phyloP scores from a whole-genome alignment of 1,139 yeast genomes.

The Saccharomyces hybrid region DNA sequence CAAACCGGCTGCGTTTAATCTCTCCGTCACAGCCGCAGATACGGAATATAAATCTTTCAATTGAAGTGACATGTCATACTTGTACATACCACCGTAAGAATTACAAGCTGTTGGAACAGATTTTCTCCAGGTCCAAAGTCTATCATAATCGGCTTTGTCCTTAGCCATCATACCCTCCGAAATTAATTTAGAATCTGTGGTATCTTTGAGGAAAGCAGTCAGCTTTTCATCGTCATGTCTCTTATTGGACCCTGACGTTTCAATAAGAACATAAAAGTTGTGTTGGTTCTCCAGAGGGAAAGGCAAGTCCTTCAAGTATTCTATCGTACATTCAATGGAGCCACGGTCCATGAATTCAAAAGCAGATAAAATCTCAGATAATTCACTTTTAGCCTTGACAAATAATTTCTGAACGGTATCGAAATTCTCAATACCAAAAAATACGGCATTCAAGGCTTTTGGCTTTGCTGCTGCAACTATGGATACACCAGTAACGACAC shows the following conservation, averaged over 20 bases:
- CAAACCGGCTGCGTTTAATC: conserved; percentile 48
- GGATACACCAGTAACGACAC: conserved; percentile 77
- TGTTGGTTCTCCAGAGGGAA: conserved; percentile 63
- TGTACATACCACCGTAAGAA: conserved; percentile 79
- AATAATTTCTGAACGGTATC: conserved; percentile 73
- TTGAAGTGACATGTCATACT: conserved; percentile 86
- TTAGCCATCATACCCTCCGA: conserved; percentile 86
- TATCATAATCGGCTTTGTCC: conserved; percentile 70
- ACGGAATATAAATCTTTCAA: conserved; percentile 69
- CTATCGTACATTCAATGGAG: conserved; percentile 55
- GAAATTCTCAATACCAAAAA: conserved; percentile 66
- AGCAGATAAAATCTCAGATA: conserved; percentile 78
- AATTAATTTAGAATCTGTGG: conserved; percentile 70
- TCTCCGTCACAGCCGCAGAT: conserved; percentile 62
- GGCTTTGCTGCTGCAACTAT: conserved; percentile 83
- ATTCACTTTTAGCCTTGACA: conserved; percentile 60
- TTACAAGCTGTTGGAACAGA: conserved; percentile 76
- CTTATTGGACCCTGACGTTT: conserved; percentile 79
- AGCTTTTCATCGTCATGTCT: conserved; percentile 68
- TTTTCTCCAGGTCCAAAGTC: conserved; percentile 88
- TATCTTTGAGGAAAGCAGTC: conserved; percentile 64
- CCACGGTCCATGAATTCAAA: conserved; percentile 81
- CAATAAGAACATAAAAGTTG: conserved; percentile 79
- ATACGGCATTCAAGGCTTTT: conserved; percentile 71
- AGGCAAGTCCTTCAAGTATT: conserved; percentile 46